Evolutionary conservation across 257 asterid species (phyloP).

Genomic region (Ballota nigra): DNA sequence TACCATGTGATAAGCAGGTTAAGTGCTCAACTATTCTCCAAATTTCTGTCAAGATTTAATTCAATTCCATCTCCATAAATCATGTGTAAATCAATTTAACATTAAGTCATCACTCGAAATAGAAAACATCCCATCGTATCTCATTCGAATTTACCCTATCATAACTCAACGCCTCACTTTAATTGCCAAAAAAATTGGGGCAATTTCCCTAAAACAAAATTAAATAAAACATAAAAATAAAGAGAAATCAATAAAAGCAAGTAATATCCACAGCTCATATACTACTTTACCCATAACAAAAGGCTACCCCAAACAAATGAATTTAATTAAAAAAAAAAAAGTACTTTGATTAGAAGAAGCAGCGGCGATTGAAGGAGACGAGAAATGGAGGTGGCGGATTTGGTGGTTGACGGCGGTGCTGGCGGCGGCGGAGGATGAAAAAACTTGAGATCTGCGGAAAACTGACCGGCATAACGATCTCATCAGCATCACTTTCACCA

Average conservation of each 20-base stretch:
- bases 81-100: constrained; percentile 8
- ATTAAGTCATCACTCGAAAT: background rate
- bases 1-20: background rate
- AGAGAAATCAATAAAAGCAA: background rate
- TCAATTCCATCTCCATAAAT: constrained; percentile 5
- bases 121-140: constrained; percentile 11
- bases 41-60: background rate
- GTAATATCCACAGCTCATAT: background rate
- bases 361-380: constrained; percentile 42
- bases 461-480: constrained; percentile 75
- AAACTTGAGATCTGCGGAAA: constrained; percentile 52
- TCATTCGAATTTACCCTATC: background rate
- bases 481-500: constrained; percentile 57
- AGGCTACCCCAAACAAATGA: background rate
- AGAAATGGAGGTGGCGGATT: constrained; percentile 61
- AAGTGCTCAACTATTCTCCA: background rate
- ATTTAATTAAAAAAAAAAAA: background rate
- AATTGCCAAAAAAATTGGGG: background rate
- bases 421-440: constrained; percentile 39
- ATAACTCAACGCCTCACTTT: background rate
- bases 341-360: constrained; percentile 36
- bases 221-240: background rate
- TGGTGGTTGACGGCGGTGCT: constrained; percentile 48
- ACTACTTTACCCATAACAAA: background rate
- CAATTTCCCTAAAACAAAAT: background rate